Base-by-base conservation (phyloP, 176 grass and related monocot species). In the Avena atlantica region DNA sequence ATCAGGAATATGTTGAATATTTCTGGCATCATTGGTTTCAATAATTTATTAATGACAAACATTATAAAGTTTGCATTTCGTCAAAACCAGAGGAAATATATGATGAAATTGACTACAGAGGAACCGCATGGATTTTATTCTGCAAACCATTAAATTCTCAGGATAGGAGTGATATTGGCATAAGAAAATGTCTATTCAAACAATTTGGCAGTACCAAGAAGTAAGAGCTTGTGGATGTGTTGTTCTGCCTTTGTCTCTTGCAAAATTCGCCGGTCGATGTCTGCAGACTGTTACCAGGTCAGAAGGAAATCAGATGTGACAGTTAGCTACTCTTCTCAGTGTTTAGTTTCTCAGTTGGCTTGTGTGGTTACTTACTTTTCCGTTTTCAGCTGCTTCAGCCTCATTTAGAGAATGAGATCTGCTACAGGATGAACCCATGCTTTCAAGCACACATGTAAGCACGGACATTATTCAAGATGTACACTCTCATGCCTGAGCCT, bases 391-490 rank as follows among this genome's bases (percentile, higher is more conserved):
- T 36, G 92, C 84, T 77, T 96, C 89, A 51, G 83, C 72, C 82
- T 98, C 92, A 58, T 93, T 90, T 69, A 91, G 66, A 11, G 92
- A 89, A 89, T 98, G 92, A 52, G 89, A 50, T 93, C 89, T 92
- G 86, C 97, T 98, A 73, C 97, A 98, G 78, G 89, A 98, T 74
- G 92, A 96, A 36, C 97, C 97, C 94, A 98, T 98, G 83, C 72
- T 95, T 90, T 92, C 87, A 79, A 91, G 80, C 63, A 92, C 83
- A 50, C 72, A 75, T 72, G 87, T 86, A 85, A 92, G 92, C 82
- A 92, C 85, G 37, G 89, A 92, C 85, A 94, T 92, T 50, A 87
- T 80, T 83, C 84, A 82, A 91, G 74, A 79, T 11, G 57, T 8
- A 16, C n/a, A 16, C 69, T 91, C 83, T 93, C 88, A 78, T 91